Evolutionary conservation across 371 early-diverging fungal genomes (phyloP), one percentile per base, ranked within the genome.

Genomic region (Sanchytrium tribonematis): DNA sequence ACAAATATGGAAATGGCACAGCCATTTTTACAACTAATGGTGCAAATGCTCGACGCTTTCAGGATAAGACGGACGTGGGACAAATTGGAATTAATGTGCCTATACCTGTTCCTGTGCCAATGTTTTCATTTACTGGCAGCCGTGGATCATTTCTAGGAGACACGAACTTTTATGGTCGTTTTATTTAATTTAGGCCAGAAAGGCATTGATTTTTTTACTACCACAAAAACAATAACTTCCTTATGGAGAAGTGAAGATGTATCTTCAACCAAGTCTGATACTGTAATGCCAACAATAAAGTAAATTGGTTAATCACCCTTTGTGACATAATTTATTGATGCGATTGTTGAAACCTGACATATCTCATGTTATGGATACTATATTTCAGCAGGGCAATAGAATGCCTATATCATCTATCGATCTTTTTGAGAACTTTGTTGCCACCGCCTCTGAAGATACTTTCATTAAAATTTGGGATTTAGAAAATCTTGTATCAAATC

Each of bases 21-120:
- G 91, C 93, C 67, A 85, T 96, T 74, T 90, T 88, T 73, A 85
- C 85, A 0, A 96, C 97, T 31, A 87, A 86, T 74, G 95, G 95
- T 1, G 83, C 89, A 68, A 80, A 77, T 70, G 94, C 97, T 28
- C 85, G 92, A 72, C 86, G 87, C 79, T 94, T 96, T 78, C 81
- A 85, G 73, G 80, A 84, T 32, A 88, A 91, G 72, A 84, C 93
- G 70, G 91, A 91, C 76, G 91, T 87, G 29, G 97, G 97, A 28
- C 93, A 94, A 79, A 73, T 89, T 17, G 87, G 89, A 69, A 85
- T 90, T 77, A 90, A 90, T 72, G 88, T 89, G 29, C 89, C 90
- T n/a, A 90, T 90, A 69, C 97, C 97, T 17, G 97, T 96, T 16
- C 97, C 97, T 17, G 81, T 96, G 72, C 97, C 97, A 70, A 91